These are phyloP conservation scores for Fusarium sp. DNA, from an alignment of 2,329 filamentous ascomycete species.

Conservation along the genomic window DNA sequence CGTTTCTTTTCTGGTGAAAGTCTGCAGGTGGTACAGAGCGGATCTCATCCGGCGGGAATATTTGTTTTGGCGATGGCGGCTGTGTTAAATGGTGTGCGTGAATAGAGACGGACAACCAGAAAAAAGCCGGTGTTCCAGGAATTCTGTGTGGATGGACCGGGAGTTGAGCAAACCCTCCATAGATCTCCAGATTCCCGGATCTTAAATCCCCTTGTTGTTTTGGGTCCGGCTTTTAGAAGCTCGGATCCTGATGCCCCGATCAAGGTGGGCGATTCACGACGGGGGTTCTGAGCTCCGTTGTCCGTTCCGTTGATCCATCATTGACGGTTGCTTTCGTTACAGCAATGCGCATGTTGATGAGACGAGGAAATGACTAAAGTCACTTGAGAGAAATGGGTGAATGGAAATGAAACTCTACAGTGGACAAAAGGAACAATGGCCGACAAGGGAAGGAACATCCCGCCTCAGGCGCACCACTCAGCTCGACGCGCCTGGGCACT, in stretches of 20 bases:
- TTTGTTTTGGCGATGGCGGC: neutral
- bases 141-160: conserved; percentile 7
- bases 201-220: conserved; percentile 4
- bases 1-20: conserved; percentile 16
- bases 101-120: neutral
- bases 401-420: conserved; percentile 7
- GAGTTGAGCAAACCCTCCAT: conserved; percentile 8
- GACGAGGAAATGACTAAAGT: neutral
- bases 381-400: neutral
- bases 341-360: neutral
- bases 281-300: neutral
- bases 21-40: neutral
- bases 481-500: conserved; percentile 5
- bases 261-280: neutral
- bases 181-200: conserved; percentile 11
- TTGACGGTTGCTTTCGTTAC: neutral
- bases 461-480: conserved; percentile 45
- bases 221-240: conserved; percentile 15
- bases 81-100: neutral
- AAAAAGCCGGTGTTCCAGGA: conserved; percentile 2
- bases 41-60: neutral
- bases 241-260: conserved; percentile 27
- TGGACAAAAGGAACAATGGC: conserved; percentile 41
- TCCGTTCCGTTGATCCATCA: neutral
- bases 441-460: conserved; percentile 14